Conservation (phyloP, 2,329 filamentous ascomycete genomes). For the Acarospora socialis region DNA sequence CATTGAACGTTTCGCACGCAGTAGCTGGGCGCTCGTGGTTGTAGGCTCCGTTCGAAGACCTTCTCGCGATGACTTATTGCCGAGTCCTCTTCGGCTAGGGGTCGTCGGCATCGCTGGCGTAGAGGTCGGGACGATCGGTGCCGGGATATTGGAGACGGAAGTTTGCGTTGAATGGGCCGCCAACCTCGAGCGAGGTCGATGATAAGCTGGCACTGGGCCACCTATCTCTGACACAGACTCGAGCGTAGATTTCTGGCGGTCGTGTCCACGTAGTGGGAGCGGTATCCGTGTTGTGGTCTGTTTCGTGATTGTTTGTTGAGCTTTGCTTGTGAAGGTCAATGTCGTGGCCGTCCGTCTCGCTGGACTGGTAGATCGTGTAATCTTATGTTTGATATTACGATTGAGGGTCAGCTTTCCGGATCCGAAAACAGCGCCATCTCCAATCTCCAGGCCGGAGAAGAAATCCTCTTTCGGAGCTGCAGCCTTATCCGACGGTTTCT, state of each 20-base stretch:
- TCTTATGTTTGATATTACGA: conserved; percentile 81
- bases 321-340: conserved; percentile 78
- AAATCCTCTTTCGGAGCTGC: conserved; percentile 52
- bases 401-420: conserved; percentile 71
- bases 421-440: conserved; percentile 67
- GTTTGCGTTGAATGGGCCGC: conserved; percentile 53
- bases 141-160: conserved; percentile 49
- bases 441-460: conserved; percentile 73
- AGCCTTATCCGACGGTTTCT: conserved; percentile 21
- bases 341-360: conserved; percentile 61
- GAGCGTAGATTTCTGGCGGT: conserved; percentile 60
- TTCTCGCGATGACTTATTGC: conserved; percentile 25
- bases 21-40: conserved; percentile 38
- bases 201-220: conserved; percentile 49
- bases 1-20: conserved; percentile 47
- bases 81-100: conserved; percentile 46
- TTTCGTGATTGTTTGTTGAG: conserved; percentile 27
- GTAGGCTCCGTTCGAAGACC: conserved; percentile 31
- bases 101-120: conserved; percentile 45
- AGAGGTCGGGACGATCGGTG: too few species aligned
- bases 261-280: conserved; percentile 53
- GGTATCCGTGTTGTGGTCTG: conserved; percentile 57
- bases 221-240: conserved; percentile 88
- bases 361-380: conserved; percentile 53
- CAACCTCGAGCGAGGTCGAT: conserved; percentile 52